Evolutionary conservation across 257 asterid species (phyloP), one percentile per base, ranked within the genome.

Genomic region (Solanum lycopersicoides): DNA sequence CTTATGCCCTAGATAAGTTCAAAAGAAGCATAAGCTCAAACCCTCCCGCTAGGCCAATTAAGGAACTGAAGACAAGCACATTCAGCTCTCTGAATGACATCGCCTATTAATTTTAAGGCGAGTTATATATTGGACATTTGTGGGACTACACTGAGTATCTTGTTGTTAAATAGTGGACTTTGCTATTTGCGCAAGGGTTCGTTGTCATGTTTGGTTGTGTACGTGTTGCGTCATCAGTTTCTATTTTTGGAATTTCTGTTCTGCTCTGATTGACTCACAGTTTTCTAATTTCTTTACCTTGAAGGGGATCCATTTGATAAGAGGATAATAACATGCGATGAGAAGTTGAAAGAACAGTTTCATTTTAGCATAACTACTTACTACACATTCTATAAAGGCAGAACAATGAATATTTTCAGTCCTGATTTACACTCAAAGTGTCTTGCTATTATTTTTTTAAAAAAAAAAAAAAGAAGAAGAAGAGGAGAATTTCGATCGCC

Each of bases 311-410:
- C n/a, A 56, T 56, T 18, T 18, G 63, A 56, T 56, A 42, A 42
- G 13, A 42, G 10, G 45, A 42, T 42, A 2, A 18, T 53, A 53
- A 53, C 95, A 86, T 95, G 98, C 13, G 98, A 96, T 85, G 98
- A 93, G 92, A 96, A 94, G 95, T 96, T 95, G 93, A 95, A 95
- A 91, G 95, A 94, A 85, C 98, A 93, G 63, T 92, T 95, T 88
- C 87, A 92, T 41, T 93, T 95, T 41, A 44, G 50, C 94, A 21
- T 95, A 92, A 87, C 92, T 89, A 79, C 91, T 94, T 35, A 92
- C 92, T 68, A 88, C 89, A 76, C 98, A 94, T 86, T 87, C 95
- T 89, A 89, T 92, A 76, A 95, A 94, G 91, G 41, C 89, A n/a
- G 95, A 93, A 90, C 88, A 89, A 89, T 94, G 93, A 95, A 53